Percentiles rank a stretch among this genome's conserved stretches.
Conservation (phyloP, 306 rosid species). For the Morella rubra region DNA sequence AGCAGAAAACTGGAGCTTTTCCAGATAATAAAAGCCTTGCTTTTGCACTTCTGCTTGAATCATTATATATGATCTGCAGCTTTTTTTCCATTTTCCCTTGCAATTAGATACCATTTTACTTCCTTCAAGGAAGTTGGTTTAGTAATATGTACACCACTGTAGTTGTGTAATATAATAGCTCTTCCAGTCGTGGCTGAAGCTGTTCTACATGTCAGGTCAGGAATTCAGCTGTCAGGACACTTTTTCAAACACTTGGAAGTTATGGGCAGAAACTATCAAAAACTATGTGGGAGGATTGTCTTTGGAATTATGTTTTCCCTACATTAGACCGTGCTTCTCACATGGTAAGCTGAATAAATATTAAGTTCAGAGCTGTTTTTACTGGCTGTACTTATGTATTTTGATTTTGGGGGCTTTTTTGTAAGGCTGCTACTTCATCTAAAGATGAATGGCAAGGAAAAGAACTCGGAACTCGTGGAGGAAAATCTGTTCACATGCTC, state of each 20-base stretch:
- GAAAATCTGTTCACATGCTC: constrained; percentile 98
- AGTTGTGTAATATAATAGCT: constrained; percentile 7
- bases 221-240: constrained; percentile 92
- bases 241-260: constrained; percentile 88
- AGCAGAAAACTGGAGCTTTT: not conserved
- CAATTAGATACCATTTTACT: not conserved
- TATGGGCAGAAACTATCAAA: constrained; percentile 90
- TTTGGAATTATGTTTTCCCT: constrained; percentile 94
- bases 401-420: constrained; percentile 29
- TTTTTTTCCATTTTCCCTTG: not conserved
- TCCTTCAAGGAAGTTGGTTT: not conserved
- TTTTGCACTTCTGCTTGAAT: not conserved
- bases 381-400: constrained; percentile 10
- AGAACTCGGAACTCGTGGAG: constrained; percentile 98
- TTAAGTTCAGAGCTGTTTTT: constrained; percentile 20
- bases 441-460: constrained; percentile 98
- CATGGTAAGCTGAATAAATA: constrained; percentile 63
- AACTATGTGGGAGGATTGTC: constrained; percentile 95
- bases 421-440: constrained; percentile 90
- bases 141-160: not conserved
- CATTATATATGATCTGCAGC: not conserved
- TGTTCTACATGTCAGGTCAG: constrained; percentile 63
- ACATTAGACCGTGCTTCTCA: constrained; percentile 85
- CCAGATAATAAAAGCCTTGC: not conserved
- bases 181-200: constrained; percentile 7